These are phyloP conservation scores for Aspergillus cristatus DNA, from an alignment of 495 filamentous ascomycete genomes.

Conservation along the genomic window DNA sequence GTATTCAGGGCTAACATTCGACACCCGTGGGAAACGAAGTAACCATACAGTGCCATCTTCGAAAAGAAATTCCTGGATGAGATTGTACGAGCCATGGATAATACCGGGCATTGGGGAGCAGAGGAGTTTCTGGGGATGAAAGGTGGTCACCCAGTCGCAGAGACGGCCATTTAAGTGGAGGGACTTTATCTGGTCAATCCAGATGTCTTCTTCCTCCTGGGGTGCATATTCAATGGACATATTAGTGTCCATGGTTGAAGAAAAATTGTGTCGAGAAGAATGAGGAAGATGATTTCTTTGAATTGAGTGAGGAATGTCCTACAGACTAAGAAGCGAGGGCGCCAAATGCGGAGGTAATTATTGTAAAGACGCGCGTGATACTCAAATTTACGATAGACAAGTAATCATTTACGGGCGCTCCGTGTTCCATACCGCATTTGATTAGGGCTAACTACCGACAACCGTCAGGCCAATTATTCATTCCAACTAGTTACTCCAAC, in stretches of 20 bases:
- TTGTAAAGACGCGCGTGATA: too few relatives aligned
- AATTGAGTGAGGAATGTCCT: too few relatives aligned
- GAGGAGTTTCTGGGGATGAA: constrained; percentile 24
- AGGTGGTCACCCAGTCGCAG: constrained; percentile 28
- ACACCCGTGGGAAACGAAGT: constrained; percentile 29
- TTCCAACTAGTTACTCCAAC: too few relatives aligned
- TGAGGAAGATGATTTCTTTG: too few relatives aligned
- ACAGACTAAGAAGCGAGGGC: too few relatives aligned
- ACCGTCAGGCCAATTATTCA: too few relatives aligned
- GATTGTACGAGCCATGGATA: constrained; percentile 28
- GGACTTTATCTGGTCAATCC: constrained; percentile 29
- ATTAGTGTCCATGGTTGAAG: constrained; percentile 25
- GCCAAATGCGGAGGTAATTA: too few relatives aligned
- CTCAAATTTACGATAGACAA: too few relatives aligned
- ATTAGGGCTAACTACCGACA: too few relatives aligned
- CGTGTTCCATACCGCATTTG: too few relatives aligned
- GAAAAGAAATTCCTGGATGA: constrained; percentile 25
- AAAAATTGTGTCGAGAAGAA: too few relatives aligned
- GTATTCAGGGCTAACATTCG: constrained; percentile 20
- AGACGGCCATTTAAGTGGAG: constrained; percentile 18
- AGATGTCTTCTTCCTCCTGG: constrained; percentile 16
- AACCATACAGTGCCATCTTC: constrained; percentile 23
- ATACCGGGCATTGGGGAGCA: constrained; percentile 25
- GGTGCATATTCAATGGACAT: constrained; percentile 16
- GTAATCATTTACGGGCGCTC: too few relatives aligned